Evolutionary conservation across 768 basidiomycete species (phyloP), one percentile per base, ranked within the genome.

Genomic region (Kwoniella sp.): DNA sequence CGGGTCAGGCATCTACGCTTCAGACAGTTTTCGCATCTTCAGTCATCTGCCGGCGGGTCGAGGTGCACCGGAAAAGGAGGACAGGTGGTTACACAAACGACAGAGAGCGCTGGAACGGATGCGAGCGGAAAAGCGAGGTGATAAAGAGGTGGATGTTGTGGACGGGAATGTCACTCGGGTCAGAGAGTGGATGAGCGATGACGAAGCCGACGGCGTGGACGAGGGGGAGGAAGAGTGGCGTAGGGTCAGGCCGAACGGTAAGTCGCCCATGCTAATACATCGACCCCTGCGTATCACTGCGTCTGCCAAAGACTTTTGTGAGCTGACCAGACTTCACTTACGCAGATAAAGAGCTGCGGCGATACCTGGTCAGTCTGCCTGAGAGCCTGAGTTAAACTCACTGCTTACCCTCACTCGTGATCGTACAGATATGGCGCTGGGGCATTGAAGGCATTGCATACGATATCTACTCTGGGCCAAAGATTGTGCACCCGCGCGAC

Each of bases 1-100:
- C 0, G 85, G 85, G 0, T 77, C 82, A 1, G 86, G 87, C 0
- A 75, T 77, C 3, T 88, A 88, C 54, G 87, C 87, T 0, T 77
- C 85, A 1, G 86, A 88, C 66, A 86, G 84, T 4, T 85, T 86
- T 61, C 79, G 84, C 33, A 86, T 88, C 17, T 88, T 85, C 69
- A 85, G 57, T 23, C 52, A 60, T 26, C 36, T 63, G 1, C 36
- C 69, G 14, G 39, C 49, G 20, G 72, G 72, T 2, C 38, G 54
- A 4, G 72, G 72, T 0, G 72, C 49, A 26, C 69, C 72, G 3
- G 38, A 43, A 14, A 25, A 60, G 1, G 71, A 71, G 36, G 42
- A 7, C 2, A 44, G 33, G n/a, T 65, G 67, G 65, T 33, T 67
- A 38, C 23, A 44, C 3, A 59, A 57, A 38, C 6, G 48, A n/a